Evolutionary conservation across 495 filamentous ascomycete species (phyloP), one percentile per base, ranked within the genome.

Genomic region (Venustampulla echinocandica): DNA sequence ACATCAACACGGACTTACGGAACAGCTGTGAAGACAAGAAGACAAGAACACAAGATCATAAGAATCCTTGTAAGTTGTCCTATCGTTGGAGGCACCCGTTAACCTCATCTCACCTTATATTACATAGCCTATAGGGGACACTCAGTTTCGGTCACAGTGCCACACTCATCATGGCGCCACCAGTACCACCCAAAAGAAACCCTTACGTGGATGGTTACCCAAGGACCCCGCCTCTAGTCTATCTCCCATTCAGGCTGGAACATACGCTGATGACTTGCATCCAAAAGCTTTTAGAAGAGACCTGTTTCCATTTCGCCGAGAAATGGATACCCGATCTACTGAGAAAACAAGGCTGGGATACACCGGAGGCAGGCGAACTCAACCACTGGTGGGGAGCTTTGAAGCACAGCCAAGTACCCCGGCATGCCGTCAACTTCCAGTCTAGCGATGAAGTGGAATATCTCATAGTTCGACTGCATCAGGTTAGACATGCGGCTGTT

Each of bases 221-320:
- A n/a, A n/a, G 7, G 7, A 7, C 27, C n/a, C 27, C 27, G n/a
- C 7, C 7, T n/a, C 27, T n/a, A 7, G n/a, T n/a, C 27, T 40
- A 21, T 23, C 37, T 40, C 18, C 37, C 37, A n/a, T 40, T 40
- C 37, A 40, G 20, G 17, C 17, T 40, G 20, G 17, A 40, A 19
- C 37, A 40, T 40, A n/a, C 22, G 20, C 9, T 40, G 17, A 10
- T 21, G 20, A 40, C 17, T 17, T 10, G 11, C 9, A 40, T 17
- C 11, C 37, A 40, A 40, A 15, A 19, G 22, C 37, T 40, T 9
- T 19, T 40, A 23, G 37, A 40, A 23, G 37, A 40, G 17, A 9
- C 10, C 20, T 40, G 37, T 17, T 40, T n/a, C 17, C 9, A 37
- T 17, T 37, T 37, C 34, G 34, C 34, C 6, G 34, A 40, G 22